Evolutionary conservation across 352 stramenopile genomes (phyloP).

Genomic region (Globisporangium splendens): DNA sequence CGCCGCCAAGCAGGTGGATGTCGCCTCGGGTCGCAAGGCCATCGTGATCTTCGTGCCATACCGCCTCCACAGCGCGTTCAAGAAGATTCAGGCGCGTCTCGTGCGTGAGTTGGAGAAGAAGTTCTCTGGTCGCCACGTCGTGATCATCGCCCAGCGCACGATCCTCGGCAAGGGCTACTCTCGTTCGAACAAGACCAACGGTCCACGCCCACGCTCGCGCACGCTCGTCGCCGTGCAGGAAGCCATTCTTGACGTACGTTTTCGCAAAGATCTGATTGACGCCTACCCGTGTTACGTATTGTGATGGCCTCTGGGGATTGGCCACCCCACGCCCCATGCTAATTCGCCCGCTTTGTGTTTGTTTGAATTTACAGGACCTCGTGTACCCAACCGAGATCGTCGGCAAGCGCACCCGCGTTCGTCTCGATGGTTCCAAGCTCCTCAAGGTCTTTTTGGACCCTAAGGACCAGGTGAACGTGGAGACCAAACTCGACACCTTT

Average conservation of each 20-base stretch:
- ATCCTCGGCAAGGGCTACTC: slow-evolving; percentile 98
- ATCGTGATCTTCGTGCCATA: slow-evolving; percentile 99
- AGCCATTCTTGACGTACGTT: slow-evolving; percentile 96
- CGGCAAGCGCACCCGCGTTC: slow-evolving; percentile 98
- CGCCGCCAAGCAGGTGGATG: slow-evolving; percentile 98
- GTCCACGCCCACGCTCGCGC: slow-evolving; percentile 94
- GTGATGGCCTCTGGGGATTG: slow-evolving; percentile 89
- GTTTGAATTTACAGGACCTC: slow-evolving; percentile 84
- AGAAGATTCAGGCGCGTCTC: slow-evolving; percentile 98
- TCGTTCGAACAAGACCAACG: slow-evolving; percentile 93
- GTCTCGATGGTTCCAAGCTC: slow-evolving; percentile 96
- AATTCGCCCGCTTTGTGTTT: slow-evolving; percentile 25
- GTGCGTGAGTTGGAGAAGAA: slow-evolving; percentile 99
- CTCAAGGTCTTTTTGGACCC: slow-evolving; percentile 98
- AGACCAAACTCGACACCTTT: slow-evolving; percentile 99
- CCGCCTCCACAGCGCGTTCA: slow-evolving; percentile 96
- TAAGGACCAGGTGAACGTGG: slow-evolving; percentile 99
- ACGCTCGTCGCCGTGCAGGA: slow-evolving; percentile 99
- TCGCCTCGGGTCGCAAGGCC: slow-evolving; percentile 93
- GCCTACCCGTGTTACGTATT: slow-evolving; percentile 41
- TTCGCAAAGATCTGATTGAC: neutral
- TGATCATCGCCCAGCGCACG: slow-evolving; percentile 99
- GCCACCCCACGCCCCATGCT: slow-evolving; percentile 88
- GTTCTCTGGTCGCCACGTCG: slow-evolving; percentile 97
- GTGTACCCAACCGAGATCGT: slow-evolving; percentile 99